Evolutionary conservation across 495 filamentous ascomycete genomes (phyloP), one percentile per base, ranked within the genome.

Genomic region (Daldinia concentrica): DNA sequence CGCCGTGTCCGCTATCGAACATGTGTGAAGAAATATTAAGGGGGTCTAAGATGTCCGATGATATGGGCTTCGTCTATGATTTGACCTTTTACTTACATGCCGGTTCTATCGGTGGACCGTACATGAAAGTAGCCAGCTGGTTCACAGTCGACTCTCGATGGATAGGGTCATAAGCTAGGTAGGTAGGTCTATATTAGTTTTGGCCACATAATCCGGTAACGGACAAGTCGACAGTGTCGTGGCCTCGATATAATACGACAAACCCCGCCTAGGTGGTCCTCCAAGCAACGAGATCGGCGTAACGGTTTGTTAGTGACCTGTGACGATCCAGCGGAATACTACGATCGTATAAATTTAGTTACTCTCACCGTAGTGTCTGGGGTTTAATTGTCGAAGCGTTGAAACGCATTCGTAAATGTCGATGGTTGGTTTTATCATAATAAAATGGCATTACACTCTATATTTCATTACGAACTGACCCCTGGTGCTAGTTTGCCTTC

Each of bases 1-100:
- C 7, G 71, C 74, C 11, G 71, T 74, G 11, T 74, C 71, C 4
- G 66, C 50, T 22, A 55, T 70, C 17, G 57, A 63, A 19, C 66
- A 58, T 64, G 66, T 70, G 34, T 74, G n/a, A 69, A 62, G 26
- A 34, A 8, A 12, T 48, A 24, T 22, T 12, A 8, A 17, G 15
- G 4, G 2, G 24, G 19, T 12, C 48, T 15, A 37, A 41, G 22
- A 34, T 30, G 37, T 54, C n/a, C 1, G 22, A 19, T 32, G 22
- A 27, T 12, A 24, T 24, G 8, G 45, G 14, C 17, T 51, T 22
- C 6, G 0, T 51, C 19, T 51, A 15, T 6, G 39, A 17, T 17
- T 41, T 17, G n/a, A 41, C n/a, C 4, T 0, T n/a, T 17, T 3
- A n/a, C 6, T n/a, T 41, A 17, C 4, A 15, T 41, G 15, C 14